A percentile compares a stretch with the other conserved stretches of the same genome.
Evolutionary conservation across 306 rosid genomes (phyloP).

Genomic region (Glycyrrhiza uralensis): DNA sequence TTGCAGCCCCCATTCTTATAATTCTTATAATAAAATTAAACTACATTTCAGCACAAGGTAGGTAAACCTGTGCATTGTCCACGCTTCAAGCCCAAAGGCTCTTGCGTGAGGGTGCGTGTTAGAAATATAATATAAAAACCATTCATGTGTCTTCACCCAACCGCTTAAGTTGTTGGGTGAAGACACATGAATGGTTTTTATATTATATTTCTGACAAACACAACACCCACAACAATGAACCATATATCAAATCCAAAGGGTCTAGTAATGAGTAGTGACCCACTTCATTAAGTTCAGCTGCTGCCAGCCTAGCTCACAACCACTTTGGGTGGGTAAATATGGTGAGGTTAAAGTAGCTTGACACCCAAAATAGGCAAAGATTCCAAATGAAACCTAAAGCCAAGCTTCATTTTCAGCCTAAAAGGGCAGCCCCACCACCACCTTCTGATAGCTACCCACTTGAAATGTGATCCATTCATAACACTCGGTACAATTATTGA

Average conservation of each 20-base stretch:
- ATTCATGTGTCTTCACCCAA: too few relatives aligned
- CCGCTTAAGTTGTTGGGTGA: too few relatives aligned
- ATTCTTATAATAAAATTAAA: too few relatives aligned
- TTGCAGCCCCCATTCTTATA: too few relatives aligned
- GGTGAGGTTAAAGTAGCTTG: constrained; percentile 18
- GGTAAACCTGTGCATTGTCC: too few relatives aligned
- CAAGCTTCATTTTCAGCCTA: constrained; percentile 45
- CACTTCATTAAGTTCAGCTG: constrained; percentile 34
- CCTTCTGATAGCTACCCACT: constrained; percentile 43
- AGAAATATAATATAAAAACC: too few relatives aligned
- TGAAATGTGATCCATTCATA: constrained; percentile 47
- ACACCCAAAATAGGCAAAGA: constrained; percentile 31
- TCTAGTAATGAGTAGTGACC: constrained; percentile 36
- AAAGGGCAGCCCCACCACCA: constrained; percentile 55
- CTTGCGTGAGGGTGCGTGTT: too few relatives aligned
- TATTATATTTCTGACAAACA: too few relatives aligned
- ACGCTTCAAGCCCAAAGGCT: too few relatives aligned
- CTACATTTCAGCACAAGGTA: too few relatives aligned
- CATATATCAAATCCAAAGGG: constrained; percentile 33
- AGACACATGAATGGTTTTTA: too few relatives aligned
- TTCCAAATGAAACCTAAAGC: constrained; percentile 40
- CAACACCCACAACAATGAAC: neutral
- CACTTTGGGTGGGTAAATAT: constrained; percentile 39
- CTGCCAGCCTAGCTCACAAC: constrained; percentile 66
- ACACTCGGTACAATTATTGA: constrained; percentile 57